Conservation (phyloP, 2,329 filamentous ascomycete species). For the Graphilbum ipis-grandicollis region DNA sequence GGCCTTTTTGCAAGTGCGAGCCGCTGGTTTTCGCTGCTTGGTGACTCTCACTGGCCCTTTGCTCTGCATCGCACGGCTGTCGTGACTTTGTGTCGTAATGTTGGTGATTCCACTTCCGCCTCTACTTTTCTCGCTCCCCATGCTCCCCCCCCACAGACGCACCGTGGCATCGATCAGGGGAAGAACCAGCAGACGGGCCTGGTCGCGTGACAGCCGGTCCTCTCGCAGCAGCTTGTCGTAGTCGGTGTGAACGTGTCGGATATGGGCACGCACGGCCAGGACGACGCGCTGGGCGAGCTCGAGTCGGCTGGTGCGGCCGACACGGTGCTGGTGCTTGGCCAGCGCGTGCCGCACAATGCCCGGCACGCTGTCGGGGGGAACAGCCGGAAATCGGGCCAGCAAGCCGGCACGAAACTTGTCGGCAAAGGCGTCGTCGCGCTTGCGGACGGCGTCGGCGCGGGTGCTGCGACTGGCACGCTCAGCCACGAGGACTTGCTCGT, state of each 20-base stretch:
- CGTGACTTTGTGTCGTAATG: neutral
- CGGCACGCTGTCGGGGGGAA: slow-evolving; percentile 18
- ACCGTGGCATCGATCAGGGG: neutral
- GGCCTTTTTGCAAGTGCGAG: no score
- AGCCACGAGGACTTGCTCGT: slow-evolving; percentile 12
- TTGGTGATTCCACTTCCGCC: no score
- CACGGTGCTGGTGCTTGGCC: slow-evolving; percentile 26
- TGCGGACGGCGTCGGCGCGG: slow-evolving; percentile 16
- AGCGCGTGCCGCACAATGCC: slow-evolving; percentile 22
- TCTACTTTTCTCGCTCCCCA: no score
- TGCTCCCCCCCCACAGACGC: neutral
- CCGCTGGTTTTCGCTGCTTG: no score
- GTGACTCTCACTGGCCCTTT: no score
- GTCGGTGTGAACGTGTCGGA: slow-evolving; percentile 27
- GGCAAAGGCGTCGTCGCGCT: slow-evolving; percentile 17
- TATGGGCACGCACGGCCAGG: slow-evolving; percentile 30
- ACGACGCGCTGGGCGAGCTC: slow-evolving; percentile 20
- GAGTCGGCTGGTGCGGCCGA: slow-evolving; percentile 25
- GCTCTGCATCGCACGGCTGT: no score
- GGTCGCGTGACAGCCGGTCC: neutral
- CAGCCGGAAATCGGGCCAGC: slow-evolving; percentile 19
- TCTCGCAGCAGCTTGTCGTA: slow-evolving; percentile 23
- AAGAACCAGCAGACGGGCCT: neutral
- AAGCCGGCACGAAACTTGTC: slow-evolving; percentile 18
- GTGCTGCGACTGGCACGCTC: slow-evolving; percentile 15